These are phyloP conservation scores for Chlorella variabilis DNA, from an alignment of 163 green algal species.

Conservation along the genomic window DNA sequence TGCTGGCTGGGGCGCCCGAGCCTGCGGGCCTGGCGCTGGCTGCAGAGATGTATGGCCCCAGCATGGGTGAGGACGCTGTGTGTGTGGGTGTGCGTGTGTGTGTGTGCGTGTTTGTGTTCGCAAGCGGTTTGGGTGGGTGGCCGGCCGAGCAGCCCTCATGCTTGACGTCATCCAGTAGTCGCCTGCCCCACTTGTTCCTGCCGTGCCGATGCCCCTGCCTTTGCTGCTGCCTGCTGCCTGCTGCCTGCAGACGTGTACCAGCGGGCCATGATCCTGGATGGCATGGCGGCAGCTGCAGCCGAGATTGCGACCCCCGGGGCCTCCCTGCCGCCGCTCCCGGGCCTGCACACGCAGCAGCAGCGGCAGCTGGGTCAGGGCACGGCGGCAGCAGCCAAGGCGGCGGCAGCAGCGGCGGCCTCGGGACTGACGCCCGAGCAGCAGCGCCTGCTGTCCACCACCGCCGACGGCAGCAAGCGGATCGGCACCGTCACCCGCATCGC, in stretches of 20 bases:
- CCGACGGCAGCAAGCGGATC: slow-evolving; percentile 22
- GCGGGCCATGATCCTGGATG: slow-evolving; percentile 17
- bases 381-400: neutral
- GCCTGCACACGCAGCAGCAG: neutral
- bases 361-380: neutral
- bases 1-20: slow-evolving; percentile 57
- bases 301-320: slow-evolving; percentile 21
- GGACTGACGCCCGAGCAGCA: slow-evolving; percentile 11
- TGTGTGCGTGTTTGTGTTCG: slow-evolving; percentile 74
- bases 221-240: neutral
- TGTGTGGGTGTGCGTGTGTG: too few species aligned
- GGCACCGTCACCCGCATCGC: slow-evolving; percentile 23
- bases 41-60: slow-evolving; percentile 76
- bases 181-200: too few species aligned
- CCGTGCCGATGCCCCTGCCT: neutral
- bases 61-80: slow-evolving; percentile 74
- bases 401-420: neutral
- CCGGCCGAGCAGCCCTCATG: too few species aligned
- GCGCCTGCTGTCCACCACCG: slow-evolving; percentile 29
- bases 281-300: neutral
- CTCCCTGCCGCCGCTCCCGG: slow-evolving; percentile 21
- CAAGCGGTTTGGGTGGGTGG: neutral
- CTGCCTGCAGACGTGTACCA: slow-evolving; percentile 27
- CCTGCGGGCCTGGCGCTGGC: slow-evolving; percentile 62
- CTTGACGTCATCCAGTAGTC: too few species aligned